These are phyloP conservation scores for Patellaria atrata DNA, from an alignment of 495 filamentous ascomycete species.

Conservation along the genomic window DNA sequence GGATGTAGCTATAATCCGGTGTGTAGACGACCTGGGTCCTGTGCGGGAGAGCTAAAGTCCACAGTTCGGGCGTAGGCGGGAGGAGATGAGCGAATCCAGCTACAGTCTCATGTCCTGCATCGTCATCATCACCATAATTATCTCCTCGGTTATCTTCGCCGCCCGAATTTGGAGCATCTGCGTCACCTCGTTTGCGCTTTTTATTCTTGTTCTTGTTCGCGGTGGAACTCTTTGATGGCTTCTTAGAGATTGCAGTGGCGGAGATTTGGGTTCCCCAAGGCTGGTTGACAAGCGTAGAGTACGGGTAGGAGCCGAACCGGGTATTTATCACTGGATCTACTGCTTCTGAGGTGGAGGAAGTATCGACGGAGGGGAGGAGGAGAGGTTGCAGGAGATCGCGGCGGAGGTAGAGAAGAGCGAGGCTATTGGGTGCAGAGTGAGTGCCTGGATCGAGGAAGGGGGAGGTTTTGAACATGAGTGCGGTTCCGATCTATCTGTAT, in stretches of 20 bases:
- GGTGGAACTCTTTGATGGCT: no score
- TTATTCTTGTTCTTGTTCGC: conserved; percentile 34
- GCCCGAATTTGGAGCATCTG: conserved; percentile 10
- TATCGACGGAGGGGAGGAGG: conserved; percentile 34
- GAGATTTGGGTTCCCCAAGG: conserved; percentile 86
- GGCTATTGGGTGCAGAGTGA: conserved; percentile 36
- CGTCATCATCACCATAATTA: conserved; percentile 4
- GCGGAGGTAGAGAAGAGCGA: conserved; percentile 70
- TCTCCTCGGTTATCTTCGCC: conserved; percentile 21
- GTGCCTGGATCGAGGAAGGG: conserved; percentile 58
- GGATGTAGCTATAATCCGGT: conserved; percentile 89
- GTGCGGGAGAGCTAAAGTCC: conserved; percentile 83
- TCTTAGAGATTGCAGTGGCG: no score
- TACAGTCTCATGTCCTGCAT: conserved; percentile 39
- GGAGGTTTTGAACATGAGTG: no score
- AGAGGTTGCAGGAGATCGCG: conserved; percentile 68
- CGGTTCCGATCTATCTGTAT: no score
- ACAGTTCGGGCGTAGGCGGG: conserved; percentile 82
- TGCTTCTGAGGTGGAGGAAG: conserved; percentile 14
- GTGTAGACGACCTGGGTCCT: conserved; percentile 97
- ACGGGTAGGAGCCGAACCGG: conserved; percentile 88
- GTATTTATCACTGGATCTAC: conserved; percentile 84
- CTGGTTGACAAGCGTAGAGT: conserved; percentile 64
- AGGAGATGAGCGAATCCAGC: conserved; percentile 85
- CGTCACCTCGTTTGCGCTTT: conserved; percentile 38